Percentiles rank a stretch among this genome's conserved stretches.
These are phyloP conservation scores for Excoecaria agallocha DNA, from an alignment of 345 rosid genomes.

Conservation along the genomic window DNA sequence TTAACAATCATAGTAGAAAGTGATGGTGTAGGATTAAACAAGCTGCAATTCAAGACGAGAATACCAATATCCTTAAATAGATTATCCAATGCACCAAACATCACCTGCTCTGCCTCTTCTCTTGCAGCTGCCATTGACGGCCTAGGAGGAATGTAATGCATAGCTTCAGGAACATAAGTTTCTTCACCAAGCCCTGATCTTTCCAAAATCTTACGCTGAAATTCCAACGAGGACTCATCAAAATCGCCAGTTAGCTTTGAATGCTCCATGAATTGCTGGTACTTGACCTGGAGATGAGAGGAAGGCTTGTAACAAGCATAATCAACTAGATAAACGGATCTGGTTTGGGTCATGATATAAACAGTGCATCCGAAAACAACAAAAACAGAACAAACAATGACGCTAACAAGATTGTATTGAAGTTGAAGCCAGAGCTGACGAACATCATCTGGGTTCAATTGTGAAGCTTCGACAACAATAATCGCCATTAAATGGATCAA, in stretches of 20 bases:
- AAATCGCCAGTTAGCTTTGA: slow-evolving; percentile 65
- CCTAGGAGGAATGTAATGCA: slow-evolving; percentile 73
- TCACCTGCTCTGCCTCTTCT: slow-evolving; percentile 89
- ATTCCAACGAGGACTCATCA: slow-evolving; percentile 74
- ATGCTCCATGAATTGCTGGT: slow-evolving; percentile 70
- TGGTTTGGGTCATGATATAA: slow-evolving; percentile 77
- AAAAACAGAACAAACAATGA: slow-evolving; percentile 58
- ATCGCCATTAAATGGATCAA: slow-evolving; percentile 68
- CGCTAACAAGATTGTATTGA: slow-evolving; percentile 68
- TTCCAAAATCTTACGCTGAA: slow-evolving; percentile 76
- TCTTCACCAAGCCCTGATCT: slow-evolving; percentile 93
- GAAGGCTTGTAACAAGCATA: slow-evolving; percentile 82
- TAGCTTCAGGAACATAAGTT: slow-evolving; percentile 78
- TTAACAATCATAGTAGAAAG: slow-evolving; percentile 86
- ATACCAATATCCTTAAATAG: slow-evolving; percentile 83
- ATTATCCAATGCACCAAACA: slow-evolving; percentile 75
- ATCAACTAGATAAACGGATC: slow-evolving; percentile 73
- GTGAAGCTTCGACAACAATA: slow-evolving; percentile 50
- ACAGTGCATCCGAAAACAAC: slow-evolving; percentile 66
- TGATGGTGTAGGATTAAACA: slow-evolving; percentile 93
- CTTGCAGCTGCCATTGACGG: slow-evolving; percentile 87
- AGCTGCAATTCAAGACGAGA: slow-evolving; percentile 81
- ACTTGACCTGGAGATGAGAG: slow-evolving; percentile 46
- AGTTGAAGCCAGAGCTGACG: slow-evolving; percentile 81
- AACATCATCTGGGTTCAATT: slow-evolving; percentile 55